phyloP scores from a whole-genome alignment of 1,284 basidiomycete genomes.

The Malassezia caprae region DNA sequence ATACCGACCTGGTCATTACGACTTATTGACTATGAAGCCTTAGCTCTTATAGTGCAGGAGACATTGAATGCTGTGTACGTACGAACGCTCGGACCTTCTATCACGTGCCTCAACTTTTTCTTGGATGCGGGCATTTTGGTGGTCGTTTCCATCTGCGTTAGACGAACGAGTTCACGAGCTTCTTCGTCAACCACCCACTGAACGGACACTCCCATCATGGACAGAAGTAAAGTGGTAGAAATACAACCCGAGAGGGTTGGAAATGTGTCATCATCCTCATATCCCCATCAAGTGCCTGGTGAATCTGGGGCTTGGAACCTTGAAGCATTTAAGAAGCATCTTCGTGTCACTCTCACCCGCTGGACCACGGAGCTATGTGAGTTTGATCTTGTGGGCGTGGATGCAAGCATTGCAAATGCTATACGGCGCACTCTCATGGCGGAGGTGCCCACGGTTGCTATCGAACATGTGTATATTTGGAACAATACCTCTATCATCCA shows the following conservation, averaged over 20 bases:
- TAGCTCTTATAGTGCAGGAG: neutral
- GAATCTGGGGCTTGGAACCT: slow-evolving; percentile 27
- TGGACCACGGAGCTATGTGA: slow-evolving; percentile 55
- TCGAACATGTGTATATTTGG: slow-evolving; percentile 86
- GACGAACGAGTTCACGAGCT: neutral
- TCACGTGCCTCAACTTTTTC: slow-evolving; percentile 12
- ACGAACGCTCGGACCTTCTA: neutral
- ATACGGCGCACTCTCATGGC: slow-evolving; percentile 83
- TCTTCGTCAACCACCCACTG: neutral
- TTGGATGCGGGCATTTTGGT: neutral
- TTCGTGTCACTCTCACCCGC: slow-evolving; percentile 32
- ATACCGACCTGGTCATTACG: slow-evolving; percentile 17
- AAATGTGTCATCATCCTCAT: slow-evolving; percentile 35
- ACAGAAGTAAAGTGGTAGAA: slow-evolving; percentile 34
- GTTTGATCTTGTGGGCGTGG: slow-evolving; percentile 90
- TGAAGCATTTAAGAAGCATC: slow-evolving; percentile 20
- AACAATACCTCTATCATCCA: slow-evolving; percentile 91
- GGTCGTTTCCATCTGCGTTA: neutral
- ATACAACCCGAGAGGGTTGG: slow-evolving; percentile 40
- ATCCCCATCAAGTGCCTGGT: slow-evolving; percentile 33
- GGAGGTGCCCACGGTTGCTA: slow-evolving; percentile 73
- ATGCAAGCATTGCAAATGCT: slow-evolving; percentile 91
- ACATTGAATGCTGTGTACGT: neutral
- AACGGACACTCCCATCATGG: slow-evolving; percentile 15
- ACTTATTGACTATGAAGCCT: slow-evolving; percentile 1